phyloP scores from a whole-genome alignment of 495 filamentous ascomycete species.

The Hypoxylon intermedium region DNA sequence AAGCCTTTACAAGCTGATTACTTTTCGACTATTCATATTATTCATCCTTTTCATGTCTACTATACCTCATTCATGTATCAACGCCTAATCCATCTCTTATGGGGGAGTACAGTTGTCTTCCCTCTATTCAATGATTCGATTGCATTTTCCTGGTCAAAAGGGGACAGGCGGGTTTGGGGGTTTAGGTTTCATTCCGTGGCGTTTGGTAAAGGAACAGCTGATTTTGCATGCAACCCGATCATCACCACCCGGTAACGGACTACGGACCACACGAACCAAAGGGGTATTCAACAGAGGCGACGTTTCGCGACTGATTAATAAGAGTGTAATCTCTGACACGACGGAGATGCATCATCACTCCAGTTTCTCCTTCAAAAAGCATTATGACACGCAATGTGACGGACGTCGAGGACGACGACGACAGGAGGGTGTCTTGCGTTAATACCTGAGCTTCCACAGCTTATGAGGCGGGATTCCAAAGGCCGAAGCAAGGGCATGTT shows the following conservation, averaged over 20 bases:
- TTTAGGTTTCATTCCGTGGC: slow-evolving; percentile 19
- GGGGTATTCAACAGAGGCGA: slow-evolving; percentile 1
- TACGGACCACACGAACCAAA: slow-evolving; percentile 5
- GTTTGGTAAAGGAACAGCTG: slow-evolving; percentile 14
- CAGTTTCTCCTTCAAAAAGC: neutral
- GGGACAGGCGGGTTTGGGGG: slow-evolving; percentile 13
- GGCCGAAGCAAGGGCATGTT: neutral
- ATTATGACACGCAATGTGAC: neutral
- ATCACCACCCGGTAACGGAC: slow-evolving; percentile 15
- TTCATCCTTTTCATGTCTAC: neutral
- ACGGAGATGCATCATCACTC: neutral
- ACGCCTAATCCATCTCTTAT: slow-evolving; percentile 10
- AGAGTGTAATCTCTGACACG: neutral
- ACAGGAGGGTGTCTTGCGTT: neutral
- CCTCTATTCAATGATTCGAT: slow-evolving; percentile 18
- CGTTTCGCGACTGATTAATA: neutral
- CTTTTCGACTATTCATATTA: neutral
- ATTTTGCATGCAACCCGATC: slow-evolving; percentile 21
- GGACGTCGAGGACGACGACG: neutral
- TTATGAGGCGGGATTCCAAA: neutral
- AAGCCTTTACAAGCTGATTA: neutral
- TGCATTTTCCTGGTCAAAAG: slow-evolving; percentile 35
- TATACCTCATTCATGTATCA: slow-evolving; percentile 2
- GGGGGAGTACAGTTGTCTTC: slow-evolving; percentile 3
- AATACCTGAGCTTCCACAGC: neutral